A percentile compares a stretch with the other conserved stretches of the same genome.
These are phyloP conservation scores for Tylopilus sp. DNA, from an alignment of 768 basidiomycete species.

Conservation along the genomic window DNA sequence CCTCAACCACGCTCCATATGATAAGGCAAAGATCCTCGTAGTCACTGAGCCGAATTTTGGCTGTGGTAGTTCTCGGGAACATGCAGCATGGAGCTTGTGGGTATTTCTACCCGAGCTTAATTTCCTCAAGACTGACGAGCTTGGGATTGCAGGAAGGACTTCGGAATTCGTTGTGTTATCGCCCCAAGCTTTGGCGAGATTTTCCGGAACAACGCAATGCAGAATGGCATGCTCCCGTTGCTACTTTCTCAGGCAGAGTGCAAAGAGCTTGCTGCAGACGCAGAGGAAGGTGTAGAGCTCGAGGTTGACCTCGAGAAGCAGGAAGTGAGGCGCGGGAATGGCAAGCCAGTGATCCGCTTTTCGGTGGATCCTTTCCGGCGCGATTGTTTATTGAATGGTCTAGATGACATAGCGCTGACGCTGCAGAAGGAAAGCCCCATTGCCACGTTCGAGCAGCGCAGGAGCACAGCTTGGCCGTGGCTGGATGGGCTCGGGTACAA, in stretches of 20 bases:
- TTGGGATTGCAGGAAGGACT: constrained; percentile 61
- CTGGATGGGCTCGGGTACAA: constrained; percentile 92
- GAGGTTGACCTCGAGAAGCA: constrained; percentile 84
- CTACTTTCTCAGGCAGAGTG: constrained; percentile 68
- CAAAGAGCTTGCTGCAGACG: constrained; percentile 70
- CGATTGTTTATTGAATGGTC: constrained; percentile 90
- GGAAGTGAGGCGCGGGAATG: constrained; percentile 73
- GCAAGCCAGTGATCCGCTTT: constrained; percentile 72
- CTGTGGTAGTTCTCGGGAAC: constrained; percentile 86
- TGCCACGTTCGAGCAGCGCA: constrained; percentile 69
- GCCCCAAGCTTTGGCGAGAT: constrained; percentile 91
- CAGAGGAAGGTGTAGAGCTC: constrained; percentile 68
- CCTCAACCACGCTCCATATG: constrained; percentile 76
- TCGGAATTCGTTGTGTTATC: constrained; percentile 85
- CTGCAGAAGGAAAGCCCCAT: constrained; percentile 77
- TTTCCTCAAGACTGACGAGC: constrained; percentile 1
- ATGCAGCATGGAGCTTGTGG: constrained; percentile 85
- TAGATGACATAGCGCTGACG: constrained; percentile 96
- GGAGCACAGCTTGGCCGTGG: constrained; percentile 90
- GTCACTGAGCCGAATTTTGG: constrained; percentile 89
- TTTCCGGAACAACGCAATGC: constrained; percentile 86
- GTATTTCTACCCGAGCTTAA: constrained; percentile 25
- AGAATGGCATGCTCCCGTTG: constrained; percentile 89
- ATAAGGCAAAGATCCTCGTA: constrained; percentile 73
- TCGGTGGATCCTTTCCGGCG: constrained; percentile 85